phyloP scores from a whole-genome alignment of 352 stramenopile genomes.

The Pythium rishiriense region DNA sequence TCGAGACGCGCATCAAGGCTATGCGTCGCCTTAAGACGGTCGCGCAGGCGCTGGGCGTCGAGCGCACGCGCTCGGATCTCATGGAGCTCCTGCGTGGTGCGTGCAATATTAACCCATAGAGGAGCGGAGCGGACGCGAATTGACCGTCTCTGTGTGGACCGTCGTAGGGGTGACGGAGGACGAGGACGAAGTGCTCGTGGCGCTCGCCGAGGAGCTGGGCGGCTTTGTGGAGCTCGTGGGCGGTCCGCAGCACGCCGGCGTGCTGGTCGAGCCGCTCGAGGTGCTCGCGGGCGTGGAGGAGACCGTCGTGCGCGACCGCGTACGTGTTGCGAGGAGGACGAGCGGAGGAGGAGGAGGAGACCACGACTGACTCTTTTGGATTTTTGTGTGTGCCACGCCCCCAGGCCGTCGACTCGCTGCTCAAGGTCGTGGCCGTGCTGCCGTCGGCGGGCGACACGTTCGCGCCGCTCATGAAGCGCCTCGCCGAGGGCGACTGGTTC shows the following conservation, averaged over 20 bases:
- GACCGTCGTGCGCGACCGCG: slow-evolving; percentile 90
- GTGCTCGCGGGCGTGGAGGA: slow-evolving; percentile 91
- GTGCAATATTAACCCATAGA: slow-evolving; percentile 7
- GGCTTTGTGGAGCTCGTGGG: slow-evolving; percentile 90
- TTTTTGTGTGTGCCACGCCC: neutral
- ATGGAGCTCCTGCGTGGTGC: slow-evolving; percentile 87
- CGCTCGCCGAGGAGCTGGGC: slow-evolving; percentile 89
- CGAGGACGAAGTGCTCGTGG: slow-evolving; percentile 93
- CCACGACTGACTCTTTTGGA: neutral
- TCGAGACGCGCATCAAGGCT: slow-evolving; percentile 92
- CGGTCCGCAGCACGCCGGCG: slow-evolving; percentile 54
- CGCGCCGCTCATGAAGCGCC: slow-evolving; percentile 74
- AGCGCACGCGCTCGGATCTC: slow-evolving; percentile 80
- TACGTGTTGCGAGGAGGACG: slow-evolving; percentile 26
- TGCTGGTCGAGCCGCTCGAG: slow-evolving; percentile 90
- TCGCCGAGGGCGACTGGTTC: slow-evolving; percentile 88
- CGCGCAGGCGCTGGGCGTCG: slow-evolving; percentile 86
- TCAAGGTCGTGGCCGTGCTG: slow-evolving; percentile 70
- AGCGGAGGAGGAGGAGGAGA: neutral
- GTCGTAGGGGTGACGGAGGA: slow-evolving; percentile 82
- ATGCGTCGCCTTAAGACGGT: slow-evolving; percentile 93
- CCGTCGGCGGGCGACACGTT: slow-evolving; percentile 65
- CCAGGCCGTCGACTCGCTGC: slow-evolving; percentile 67
- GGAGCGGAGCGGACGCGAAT: neutral
- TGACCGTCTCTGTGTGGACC: neutral